phyloP scores from a whole-genome alignment of 768 basidiomycete genomes.

The Auricularia sp. region DNA sequence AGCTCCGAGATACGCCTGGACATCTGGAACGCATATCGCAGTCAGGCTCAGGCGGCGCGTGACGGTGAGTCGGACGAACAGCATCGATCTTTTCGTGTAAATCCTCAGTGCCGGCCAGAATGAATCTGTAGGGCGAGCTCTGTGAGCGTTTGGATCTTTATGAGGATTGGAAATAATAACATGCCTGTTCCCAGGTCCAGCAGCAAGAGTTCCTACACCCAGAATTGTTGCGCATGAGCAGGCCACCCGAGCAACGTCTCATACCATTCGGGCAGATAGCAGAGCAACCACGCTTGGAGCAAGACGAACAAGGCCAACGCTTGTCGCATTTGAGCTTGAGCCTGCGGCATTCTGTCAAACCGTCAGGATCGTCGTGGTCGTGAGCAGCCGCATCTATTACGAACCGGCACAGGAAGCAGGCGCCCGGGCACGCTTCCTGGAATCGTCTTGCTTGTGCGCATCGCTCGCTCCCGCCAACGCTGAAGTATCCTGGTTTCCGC shows the following conservation, averaged over 20 bases:
- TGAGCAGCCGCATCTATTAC: too few species aligned
- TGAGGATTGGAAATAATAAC: too few species aligned
- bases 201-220: neutral
- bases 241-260: neutral
- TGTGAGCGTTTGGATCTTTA: too few species aligned
- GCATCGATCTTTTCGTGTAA: neutral
- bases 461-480: too few species aligned
- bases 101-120: neutral
- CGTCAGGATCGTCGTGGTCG: neutral
- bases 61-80: too few species aligned
- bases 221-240: too few species aligned
- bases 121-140: neutral
- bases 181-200: neutral
- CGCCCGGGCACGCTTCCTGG: too few species aligned
- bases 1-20: slow-evolving; percentile 31
- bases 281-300: slow-evolving; percentile 50
- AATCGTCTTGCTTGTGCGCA: too few species aligned
- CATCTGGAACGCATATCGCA: neutral
- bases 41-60: too few species aligned
- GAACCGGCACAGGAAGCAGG: too few species aligned
- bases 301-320: slow-evolving; percentile 44
- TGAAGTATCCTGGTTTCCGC: too few species aligned
- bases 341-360: neutral
- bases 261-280: slow-evolving; percentile 40
- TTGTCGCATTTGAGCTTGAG: slow-evolving; percentile 46